Conservation (phyloP, 495 filamentous ascomycete species). For the Tricharina praecox region DNA sequence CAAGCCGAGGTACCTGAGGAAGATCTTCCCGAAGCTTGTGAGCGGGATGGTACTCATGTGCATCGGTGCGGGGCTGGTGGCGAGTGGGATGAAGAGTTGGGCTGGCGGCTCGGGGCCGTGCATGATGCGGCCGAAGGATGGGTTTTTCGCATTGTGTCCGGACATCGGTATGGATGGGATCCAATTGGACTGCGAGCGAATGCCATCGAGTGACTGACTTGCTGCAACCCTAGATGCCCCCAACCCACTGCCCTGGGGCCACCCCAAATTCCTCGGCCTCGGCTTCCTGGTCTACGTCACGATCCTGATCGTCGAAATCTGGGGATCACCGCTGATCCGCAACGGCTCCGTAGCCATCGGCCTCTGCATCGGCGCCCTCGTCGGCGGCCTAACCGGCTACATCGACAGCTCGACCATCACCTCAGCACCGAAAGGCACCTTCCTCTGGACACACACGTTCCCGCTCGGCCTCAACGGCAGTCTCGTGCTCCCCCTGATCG, state of each 20-base stretch:
- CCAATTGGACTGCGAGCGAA: too few relatives aligned
- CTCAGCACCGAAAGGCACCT: conserved; percentile 28
- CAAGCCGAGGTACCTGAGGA: conserved; percentile 27
- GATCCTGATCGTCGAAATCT: conserved; percentile 28
- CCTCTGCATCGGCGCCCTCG: conserved; percentile 26
- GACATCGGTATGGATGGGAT: conserved; percentile 16
- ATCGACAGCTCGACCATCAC: conserved; percentile 22
- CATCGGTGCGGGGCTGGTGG: conserved; percentile 28
- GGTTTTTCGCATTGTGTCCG: conserved; percentile 27
- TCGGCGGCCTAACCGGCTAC: conserved; percentile 29
- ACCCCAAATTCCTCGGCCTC: conserved; percentile 27
- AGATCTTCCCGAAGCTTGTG: conserved; percentile 30
- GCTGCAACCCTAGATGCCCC: conserved; percentile 21
- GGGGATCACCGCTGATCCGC: conserved; percentile 29
- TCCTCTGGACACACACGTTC: conserved; percentile 30
- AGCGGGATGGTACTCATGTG: conserved; percentile 29
- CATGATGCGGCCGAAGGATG: conserved; percentile 25
- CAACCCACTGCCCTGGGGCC: conserved; percentile 18
- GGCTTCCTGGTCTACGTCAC: conserved; percentile 29
- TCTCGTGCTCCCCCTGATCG: conserved; percentile 29
- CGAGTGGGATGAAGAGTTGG: conserved; percentile 30
- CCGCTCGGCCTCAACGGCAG: conserved; percentile 28
- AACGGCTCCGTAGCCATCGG: conserved; percentile 30
- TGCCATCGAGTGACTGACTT: too few relatives aligned
- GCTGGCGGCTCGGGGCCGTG: conserved; percentile 27